A percentile compares a stretch with the other conserved stretches of the same genome.
Evolutionary conservation across 2,329 filamentous ascomycete species (phyloP).

Genomic region (Colletotrichum cereale): DNA sequence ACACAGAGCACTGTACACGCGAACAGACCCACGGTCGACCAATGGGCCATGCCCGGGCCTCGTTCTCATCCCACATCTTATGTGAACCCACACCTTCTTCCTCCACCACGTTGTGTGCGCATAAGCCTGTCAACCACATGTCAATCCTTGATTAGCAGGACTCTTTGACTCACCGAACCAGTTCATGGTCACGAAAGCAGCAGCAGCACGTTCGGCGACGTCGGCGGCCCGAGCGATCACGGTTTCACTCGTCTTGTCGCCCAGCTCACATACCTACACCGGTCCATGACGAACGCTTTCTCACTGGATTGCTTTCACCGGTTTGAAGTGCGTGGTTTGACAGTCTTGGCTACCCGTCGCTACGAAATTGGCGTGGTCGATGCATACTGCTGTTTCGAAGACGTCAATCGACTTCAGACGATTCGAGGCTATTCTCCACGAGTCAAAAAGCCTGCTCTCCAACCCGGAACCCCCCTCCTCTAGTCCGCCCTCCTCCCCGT

Average conservation of each 20-base stretch:
- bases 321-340: conserved; percentile 28
- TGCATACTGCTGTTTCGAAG: conserved; percentile 28
- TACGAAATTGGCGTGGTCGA: conserved; percentile 21
- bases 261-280: conserved; percentile 7
- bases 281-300: conserved; percentile 13
- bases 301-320: conserved; percentile 10
- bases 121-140: conserved; percentile 28
- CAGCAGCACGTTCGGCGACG: not conserved
- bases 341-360: conserved; percentile 21
- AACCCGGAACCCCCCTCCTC: conserved; percentile 1
- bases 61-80: conserved; percentile 9
- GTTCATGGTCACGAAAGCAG: not conserved
- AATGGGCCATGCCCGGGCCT: conserved; percentile 10
- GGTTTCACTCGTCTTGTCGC: conserved; percentile 15
- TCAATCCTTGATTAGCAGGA: conserved; percentile 19
- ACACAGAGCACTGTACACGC: not conserved
- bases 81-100: conserved; percentile 20
- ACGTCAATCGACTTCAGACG: conserved; percentile 29
- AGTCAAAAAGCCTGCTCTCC: conserved; percentile 21
- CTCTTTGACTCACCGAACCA: conserved; percentile 2
- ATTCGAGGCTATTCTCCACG: conserved; percentile 22
- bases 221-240: conserved; percentile 8
- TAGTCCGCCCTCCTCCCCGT: not conserved
- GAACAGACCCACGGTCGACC: conserved; percentile 12
- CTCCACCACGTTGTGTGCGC: conserved; percentile 22